Base-by-base conservation (phyloP, 176 grass and related monocot species). In the Leersia perrieri region DNA sequence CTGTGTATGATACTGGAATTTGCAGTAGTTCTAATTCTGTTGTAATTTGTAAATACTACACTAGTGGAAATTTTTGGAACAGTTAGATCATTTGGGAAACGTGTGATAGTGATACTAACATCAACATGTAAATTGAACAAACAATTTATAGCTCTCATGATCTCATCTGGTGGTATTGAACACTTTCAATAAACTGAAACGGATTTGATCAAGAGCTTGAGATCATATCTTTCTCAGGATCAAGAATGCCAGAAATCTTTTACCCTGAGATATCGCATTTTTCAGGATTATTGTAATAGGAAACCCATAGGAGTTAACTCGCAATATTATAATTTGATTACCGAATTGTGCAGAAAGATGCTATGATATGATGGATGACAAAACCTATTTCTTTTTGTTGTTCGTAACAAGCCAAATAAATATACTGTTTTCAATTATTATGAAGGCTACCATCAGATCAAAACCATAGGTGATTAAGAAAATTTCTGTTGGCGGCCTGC, bases 31-130 rank as follows among this genome's bases (percentile, higher is more conserved):
- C 57, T 74, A 41, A 20, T 57, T 89, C 27, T 31, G 45, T 9
- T 85, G 82, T 85, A 81, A 65, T 35, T 9, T 85, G 82, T 85
- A 81, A 65, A 89, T 89, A 89, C 76, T 31, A 3, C 49, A 49
- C 8, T 83, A 55, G 26, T 51, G 23, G 81, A 22, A 70, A 14
- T 7, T 40, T 84, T 60, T 6, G 25, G 68, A 68, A 34, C 26
- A 63, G 31, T 53, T 31, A 16, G 66, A 67, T 63, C 44, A 66
- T 60, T 60, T 33, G 22, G 36, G 81, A 68, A 60, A 66, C 44
- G 41, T 44, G 38, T 60, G 22, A 72, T 12, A 33, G 42, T 6
- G 5, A 34, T 16, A 18, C 9, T 9, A 35, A 22, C 20, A 55
- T 51, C 47, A 78, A n/a, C 67, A 6, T 60, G 23, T 53, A 82